Percentiles rank a stretch among this genome's conserved stretches.
Evolutionary conservation across 495 filamentous ascomycete genomes (phyloP).

Genomic region (Hypoxylon rickii): DNA sequence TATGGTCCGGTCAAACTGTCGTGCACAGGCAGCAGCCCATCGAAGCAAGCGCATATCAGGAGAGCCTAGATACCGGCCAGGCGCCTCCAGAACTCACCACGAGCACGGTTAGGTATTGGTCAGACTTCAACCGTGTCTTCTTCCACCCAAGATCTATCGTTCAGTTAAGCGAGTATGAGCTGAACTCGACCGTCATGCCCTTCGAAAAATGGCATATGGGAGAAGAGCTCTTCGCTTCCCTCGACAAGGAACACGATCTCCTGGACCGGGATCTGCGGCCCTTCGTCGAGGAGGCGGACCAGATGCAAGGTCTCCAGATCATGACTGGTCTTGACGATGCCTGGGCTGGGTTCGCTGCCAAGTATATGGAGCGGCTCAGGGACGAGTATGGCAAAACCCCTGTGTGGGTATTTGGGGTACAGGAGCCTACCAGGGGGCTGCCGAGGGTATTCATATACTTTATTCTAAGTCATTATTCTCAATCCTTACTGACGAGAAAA

Average conservation of each 20-base stretch:
- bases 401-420: slow-evolving; percentile 84
- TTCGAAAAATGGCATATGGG: slow-evolving; percentile 83
- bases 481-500: slow-evolving; percentile 41
- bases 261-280: slow-evolving; percentile 85
- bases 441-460: slow-evolving; percentile 53
- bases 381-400: slow-evolving; percentile 90
- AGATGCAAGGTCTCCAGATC: slow-evolving; percentile 85
- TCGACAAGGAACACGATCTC: slow-evolving; percentile 85
- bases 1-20: slow-evolving; percentile 74
- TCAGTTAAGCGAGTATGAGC: slow-evolving; percentile 85
- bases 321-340: slow-evolving; percentile 82
- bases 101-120: slow-evolving; percentile 86
- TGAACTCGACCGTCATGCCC: slow-evolving; percentile 74
- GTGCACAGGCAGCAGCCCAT: slow-evolving; percentile 70
- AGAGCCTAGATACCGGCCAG: slow-evolving; percentile 71
- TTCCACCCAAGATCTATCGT: slow-evolving; percentile 90
- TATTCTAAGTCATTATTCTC: background rate
- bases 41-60: slow-evolving; percentile 72
- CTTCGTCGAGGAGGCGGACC: slow-evolving; percentile 92
- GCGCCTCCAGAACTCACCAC: slow-evolving; percentile 65
- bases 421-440: slow-evolving; percentile 60
- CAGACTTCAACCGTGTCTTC: slow-evolving; percentile 87
- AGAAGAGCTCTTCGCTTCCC: slow-evolving; percentile 76
- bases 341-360: slow-evolving; percentile 86
- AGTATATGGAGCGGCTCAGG: slow-evolving; percentile 77